Base-by-base conservation (phyloP, 1,284 basidiomycete genomes). In the Cryptococcus deneoformans region DNA sequence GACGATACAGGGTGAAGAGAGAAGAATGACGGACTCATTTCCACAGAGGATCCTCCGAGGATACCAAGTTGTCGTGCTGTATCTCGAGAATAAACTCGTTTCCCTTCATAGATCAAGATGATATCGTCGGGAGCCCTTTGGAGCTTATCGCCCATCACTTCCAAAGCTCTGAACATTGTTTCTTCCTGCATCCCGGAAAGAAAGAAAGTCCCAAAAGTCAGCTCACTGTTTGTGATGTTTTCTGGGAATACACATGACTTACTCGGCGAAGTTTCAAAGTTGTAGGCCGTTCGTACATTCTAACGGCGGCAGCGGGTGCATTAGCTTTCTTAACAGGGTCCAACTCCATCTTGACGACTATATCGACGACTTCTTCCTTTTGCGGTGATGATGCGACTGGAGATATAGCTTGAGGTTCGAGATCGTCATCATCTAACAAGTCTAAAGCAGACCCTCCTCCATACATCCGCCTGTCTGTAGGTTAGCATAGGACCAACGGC, bases 331-430 rank as follows among this genome's bases (percentile, higher is more conserved):
- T 59, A 12, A 59, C 63, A 0, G 66, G 65, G 48, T 72, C 69
- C 1, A 62, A 64, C 12, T 69, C 61, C 72, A 76, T 74, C 12
- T 48, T 34, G 4, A 74, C 59, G 0, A 56, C 57, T 46, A 75
- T 60, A 52, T 56, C 60, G 5, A 46, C 55, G 8, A 29, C 36
- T n/a, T 48, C 29, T 6, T 46, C 20, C 38, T 54, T 54, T 6
- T 48, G 45, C 7, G 54, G 43, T 8, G 55, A 54, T 20, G 46
- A 29, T 14, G 34, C 14, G 7, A 29, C 14, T 24, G 16, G 12
- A 29, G 16, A 7, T 12, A 10, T 24, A 8, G 9, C 20, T 40
- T 46, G n/a, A 24, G 42, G 6, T 34, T 35, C 37, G 12, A 47
- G 20, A 12, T 38, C 40, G 16, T 38, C 49, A 29, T 52, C 29